These are phyloP conservation scores for Sistotremastrum suecicum DNA, from an alignment of 768 basidiomycete genomes.

Conservation along the genomic window DNA sequence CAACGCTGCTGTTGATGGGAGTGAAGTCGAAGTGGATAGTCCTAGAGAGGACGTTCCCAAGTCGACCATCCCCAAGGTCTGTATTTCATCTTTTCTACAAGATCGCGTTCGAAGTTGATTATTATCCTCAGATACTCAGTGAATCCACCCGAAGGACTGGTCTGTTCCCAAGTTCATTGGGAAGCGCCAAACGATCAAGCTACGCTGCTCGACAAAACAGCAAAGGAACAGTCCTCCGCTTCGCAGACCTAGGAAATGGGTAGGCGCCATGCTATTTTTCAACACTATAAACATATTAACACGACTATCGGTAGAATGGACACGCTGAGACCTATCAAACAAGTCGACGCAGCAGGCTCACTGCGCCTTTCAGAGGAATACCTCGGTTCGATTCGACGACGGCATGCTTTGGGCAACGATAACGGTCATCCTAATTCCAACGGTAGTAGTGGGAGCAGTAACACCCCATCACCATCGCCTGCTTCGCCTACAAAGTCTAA, in stretches of 20 bases:
- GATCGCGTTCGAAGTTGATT: not conserved
- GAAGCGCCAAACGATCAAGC: slow-evolving; percentile 52
- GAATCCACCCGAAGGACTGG: not conserved
- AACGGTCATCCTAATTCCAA: not conserved
- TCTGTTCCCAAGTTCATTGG: slow-evolving; percentile 39
- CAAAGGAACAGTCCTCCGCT: slow-evolving; percentile 59
- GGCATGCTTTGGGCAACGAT: slow-evolving; percentile 22
- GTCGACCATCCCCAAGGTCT: too few species aligned
- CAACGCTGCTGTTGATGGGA: slow-evolving; percentile 37
- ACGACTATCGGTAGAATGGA: slow-evolving; percentile 28
- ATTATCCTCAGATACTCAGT: not conserved
- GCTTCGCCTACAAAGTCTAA: slow-evolving; percentile 25
- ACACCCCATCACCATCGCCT: slow-evolving; percentile 27
- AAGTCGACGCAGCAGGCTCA: slow-evolving; percentile 70
- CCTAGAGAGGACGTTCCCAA: too few species aligned
- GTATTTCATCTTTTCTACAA: too few species aligned
- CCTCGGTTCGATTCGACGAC: slow-evolving; percentile 52
- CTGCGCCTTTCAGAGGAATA: slow-evolving; percentile 67
- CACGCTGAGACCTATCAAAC: slow-evolving; percentile 89
- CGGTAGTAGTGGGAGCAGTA: slow-evolving; percentile 7
- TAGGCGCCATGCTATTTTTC: slow-evolving; percentile 6
- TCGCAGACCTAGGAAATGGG: slow-evolving; percentile 77
- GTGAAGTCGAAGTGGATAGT: not conserved
- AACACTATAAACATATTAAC: not conserved
- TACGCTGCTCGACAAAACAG: slow-evolving; percentile 64